Conservation (phyloP, 1,284 basidiomycete genomes). For the Cutaneotrichosporon arboriforme region DNA sequence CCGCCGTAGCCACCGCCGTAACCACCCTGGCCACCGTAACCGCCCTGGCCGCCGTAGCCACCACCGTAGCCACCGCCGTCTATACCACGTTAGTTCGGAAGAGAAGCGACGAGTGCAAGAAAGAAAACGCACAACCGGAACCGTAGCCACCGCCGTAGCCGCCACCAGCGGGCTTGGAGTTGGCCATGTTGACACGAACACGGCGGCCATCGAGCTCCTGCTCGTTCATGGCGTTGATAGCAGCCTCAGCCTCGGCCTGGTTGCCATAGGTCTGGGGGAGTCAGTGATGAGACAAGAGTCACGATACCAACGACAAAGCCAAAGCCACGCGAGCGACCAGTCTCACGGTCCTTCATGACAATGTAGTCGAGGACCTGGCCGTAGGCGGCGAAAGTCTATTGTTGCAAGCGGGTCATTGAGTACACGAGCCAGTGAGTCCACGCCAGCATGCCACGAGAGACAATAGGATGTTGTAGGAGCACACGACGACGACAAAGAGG, state of each 20-base stretch:
- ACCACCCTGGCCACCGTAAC: constrained; percentile 40
- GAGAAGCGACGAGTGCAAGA: not conserved
- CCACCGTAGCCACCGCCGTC: constrained; percentile 33
- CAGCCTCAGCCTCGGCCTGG: constrained; percentile 65
- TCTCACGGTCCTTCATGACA: constrained; percentile 97
- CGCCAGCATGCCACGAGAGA: no score
- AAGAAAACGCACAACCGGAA: constrained; percentile 35
- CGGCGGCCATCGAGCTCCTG: constrained; percentile 88
- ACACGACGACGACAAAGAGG: constrained; percentile 1
- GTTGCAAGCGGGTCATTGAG: constrained; percentile 14
- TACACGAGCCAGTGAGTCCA: not conserved
- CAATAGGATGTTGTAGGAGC: not conserved
- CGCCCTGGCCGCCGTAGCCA: constrained; percentile 31
- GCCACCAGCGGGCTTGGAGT: constrained; percentile 64
- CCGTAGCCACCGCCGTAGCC: constrained; percentile 47
- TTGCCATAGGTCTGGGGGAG: constrained; percentile 56
- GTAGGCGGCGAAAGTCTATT: constrained; percentile 44
- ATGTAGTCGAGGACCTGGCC: constrained; percentile 57
- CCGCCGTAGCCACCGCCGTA: constrained; percentile 31
- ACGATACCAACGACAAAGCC: constrained; percentile 66
- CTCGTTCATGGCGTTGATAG: constrained; percentile 77
- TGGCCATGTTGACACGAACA: constrained; percentile 87
- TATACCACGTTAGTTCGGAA: constrained; percentile 21
- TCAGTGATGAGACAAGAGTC: not conserved
- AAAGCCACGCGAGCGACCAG: constrained; percentile 91